Evolutionary conservation across 1,284 basidiomycete genomes (phyloP), one percentile per base, ranked within the genome.

Genomic region (Pseudozyma sp.): DNA sequence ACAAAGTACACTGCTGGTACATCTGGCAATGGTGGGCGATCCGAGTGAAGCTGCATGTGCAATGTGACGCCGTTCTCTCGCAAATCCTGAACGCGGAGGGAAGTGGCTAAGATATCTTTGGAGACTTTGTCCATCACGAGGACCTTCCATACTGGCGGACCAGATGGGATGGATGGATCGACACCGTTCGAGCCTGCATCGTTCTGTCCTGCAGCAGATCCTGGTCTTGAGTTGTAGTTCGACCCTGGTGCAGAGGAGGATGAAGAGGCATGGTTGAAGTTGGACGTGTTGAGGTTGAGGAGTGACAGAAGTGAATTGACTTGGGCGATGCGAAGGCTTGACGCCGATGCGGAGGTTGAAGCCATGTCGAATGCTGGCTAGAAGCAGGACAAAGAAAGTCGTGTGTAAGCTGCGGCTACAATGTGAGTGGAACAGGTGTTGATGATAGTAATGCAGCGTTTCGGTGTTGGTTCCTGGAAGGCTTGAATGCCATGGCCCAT

Each of bases 1-100:
- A 99, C 92, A 85, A 99, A 97, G 87, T 99, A 99, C 35, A 99
- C 90, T 0, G 97, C 95, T 8, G 97, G 97, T 0, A 99, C 97
- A 84, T 99, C 97, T 1, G 93, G 90, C 42, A 99, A 87, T 12
- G 95, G 89, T 16, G 97, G 97, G 59, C 97, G 89, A 52, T 91
- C 88, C 0, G 94, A 91, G 84, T 98, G 94, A 12, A 99, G 87
- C 81, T 85, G 94, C 95, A 98, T 94, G 87, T 99, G 97, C 59
- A 99, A 88, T 5, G 96, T 99, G 48, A 99, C 94, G 36, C 97
- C 97, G 58, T 94, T 92, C 83, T 98, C 95, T 56, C 97, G 89
- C 67, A 99, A 88, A 86, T 99, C 97, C 85, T 97, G 95, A 1
- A 99, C 97, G 59, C 95, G 90, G 76, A 99, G 86, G 16, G 94